A percentile compares a stretch with the other conserved stretches of the same genome.
phyloP scores from a whole-genome alignment of 2,329 filamentous ascomycete species.

The Hymenoscyphus repandus region DNA sequence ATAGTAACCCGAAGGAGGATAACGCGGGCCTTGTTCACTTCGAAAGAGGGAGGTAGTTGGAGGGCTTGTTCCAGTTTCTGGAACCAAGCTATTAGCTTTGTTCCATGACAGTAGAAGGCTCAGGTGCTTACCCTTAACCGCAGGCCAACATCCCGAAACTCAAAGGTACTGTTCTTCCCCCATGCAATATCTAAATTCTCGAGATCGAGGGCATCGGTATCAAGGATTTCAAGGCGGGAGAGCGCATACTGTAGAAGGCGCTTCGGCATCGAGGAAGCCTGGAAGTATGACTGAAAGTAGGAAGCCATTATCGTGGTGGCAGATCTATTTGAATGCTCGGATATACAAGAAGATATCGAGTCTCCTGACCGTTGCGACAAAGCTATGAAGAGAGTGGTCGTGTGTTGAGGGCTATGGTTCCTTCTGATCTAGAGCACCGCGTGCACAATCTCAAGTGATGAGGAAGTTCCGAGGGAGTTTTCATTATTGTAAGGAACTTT shows the following conservation, averaged over 20 bases:
- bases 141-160: slow-evolving; percentile 81
- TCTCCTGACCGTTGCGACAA: slow-evolving; percentile 4
- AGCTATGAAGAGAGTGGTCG: slow-evolving; percentile 2
- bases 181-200: slow-evolving; percentile 80
- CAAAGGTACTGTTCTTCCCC: slow-evolving; percentile 76
- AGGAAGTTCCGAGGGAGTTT: slow-evolving; percentile 5
- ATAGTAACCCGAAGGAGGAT: slow-evolving; percentile 74
- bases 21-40: slow-evolving; percentile 69
- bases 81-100: slow-evolving; percentile 16
- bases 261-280: slow-evolving; percentile 70
- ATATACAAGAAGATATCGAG: background rate
- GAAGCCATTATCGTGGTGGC: slow-evolving; percentile 27
- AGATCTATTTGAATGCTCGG: background rate
- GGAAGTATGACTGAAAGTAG: slow-evolving; percentile 30
- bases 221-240: slow-evolving; percentile 77
- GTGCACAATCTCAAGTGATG: slow-evolving; percentile 21
- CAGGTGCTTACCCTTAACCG: slow-evolving; percentile 57
- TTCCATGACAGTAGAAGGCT: background rate
- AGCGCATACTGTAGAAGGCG: slow-evolving; percentile 82
- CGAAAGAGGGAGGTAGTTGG: slow-evolving; percentile 66
- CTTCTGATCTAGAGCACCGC: slow-evolving; percentile 22
- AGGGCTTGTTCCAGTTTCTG: slow-evolving; percentile 76
- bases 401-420: slow-evolving; percentile 17
- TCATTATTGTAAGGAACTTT: slow-evolving; percentile 18
- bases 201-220: slow-evolving; percentile 79